phyloP scores from a whole-genome alignment of 352 stramenopile species.

The Phytophthora kernoviae region DNA sequence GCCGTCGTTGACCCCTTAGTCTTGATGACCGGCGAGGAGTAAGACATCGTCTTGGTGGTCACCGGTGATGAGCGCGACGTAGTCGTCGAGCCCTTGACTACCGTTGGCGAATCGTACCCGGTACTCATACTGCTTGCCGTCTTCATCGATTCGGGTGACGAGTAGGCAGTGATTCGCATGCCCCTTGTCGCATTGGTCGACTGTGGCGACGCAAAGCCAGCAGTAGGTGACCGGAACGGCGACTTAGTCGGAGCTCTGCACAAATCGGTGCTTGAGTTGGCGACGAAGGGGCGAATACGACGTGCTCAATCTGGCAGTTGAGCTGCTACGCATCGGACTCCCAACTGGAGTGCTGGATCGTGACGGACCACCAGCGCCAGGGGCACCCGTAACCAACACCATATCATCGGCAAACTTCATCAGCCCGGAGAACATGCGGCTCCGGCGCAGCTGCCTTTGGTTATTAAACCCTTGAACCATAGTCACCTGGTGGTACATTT shows the following conservation, averaged over 20 bases:
- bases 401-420: conserved; percentile 44
- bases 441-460: conserved; percentile 36
- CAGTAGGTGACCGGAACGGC: conserved; percentile 17
- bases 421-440: conserved; percentile 34
- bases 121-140: conserved; percentile 9
- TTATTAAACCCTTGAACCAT: conserved; percentile 47
- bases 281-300: conserved; percentile 32
- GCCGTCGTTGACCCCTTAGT: conserved; percentile 22
- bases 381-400: conserved; percentile 30
- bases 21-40: not conserved
- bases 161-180: conserved; percentile 33
- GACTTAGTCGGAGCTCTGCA: conserved; percentile 20
- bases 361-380: conserved; percentile 28
- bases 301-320: conserved; percentile 26
- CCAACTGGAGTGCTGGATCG: conserved; percentile 22
- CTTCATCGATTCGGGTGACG: conserved; percentile 18
- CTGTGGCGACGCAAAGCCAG: conserved; percentile 21
- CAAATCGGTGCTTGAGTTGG: conserved; percentile 31
- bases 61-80: conserved; percentile 13
- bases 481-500: conserved; percentile 30
- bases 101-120: conserved; percentile 10
- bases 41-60: conserved; percentile 8
- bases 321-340: conserved; percentile 24
- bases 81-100: conserved; percentile 12
- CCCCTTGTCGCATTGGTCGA: conserved; percentile 9